Percentiles rank a stretch among this genome's conserved stretches.
Evolutionary conservation across 1,139 yeast species (phyloP).

Genomic region (Pichia norvegensis): DNA sequence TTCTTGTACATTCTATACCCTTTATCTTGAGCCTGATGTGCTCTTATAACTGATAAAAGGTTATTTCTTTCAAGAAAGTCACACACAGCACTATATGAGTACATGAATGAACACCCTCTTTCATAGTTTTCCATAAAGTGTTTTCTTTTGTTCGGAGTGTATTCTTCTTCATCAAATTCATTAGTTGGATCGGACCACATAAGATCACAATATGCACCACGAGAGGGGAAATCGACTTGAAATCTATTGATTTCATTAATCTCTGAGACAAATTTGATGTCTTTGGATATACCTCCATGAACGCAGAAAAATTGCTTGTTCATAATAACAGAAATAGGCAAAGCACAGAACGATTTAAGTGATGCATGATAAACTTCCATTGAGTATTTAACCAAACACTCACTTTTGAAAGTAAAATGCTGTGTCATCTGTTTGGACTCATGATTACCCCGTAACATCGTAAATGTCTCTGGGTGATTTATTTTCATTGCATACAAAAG

Average conservation of each 20-base stretch:
- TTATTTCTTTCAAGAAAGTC: conserved; percentile 74
- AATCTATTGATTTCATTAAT: conserved; percentile 66
- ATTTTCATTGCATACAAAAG: conserved; percentile 76
- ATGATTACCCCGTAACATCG: conserved; percentile 89
- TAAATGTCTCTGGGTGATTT: conserved; percentile 67
- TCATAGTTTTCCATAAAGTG: conserved; percentile 60
- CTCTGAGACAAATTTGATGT: conserved; percentile 64
- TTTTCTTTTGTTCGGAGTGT: conserved; percentile 25
- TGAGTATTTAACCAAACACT: conserved; percentile 82
- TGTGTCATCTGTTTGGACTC: conserved; percentile 92
- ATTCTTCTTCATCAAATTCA: conserved; percentile 66
- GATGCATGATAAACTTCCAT: conserved; percentile 63
- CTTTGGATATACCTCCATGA: conserved; percentile 96
- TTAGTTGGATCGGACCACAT: conserved; percentile 96
- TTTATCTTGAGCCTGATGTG: conserved; percentile 97
- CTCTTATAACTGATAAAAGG: conserved; percentile 76
- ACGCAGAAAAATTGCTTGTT: conserved; percentile 93
- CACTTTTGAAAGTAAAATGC: conserved; percentile 87
- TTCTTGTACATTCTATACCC: conserved; percentile 93
- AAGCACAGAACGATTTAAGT: conserved; percentile 71
- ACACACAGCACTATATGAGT: conserved; percentile 78
- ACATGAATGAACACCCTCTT: conserved; percentile 90
- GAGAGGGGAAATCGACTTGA: conserved; percentile 80
- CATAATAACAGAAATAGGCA: conserved; percentile 92
- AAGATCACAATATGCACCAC: conserved; percentile 90